Conservation (phyloP, 2,329 filamentous ascomycete species). For the Rugonectria rugulosa region DNA sequence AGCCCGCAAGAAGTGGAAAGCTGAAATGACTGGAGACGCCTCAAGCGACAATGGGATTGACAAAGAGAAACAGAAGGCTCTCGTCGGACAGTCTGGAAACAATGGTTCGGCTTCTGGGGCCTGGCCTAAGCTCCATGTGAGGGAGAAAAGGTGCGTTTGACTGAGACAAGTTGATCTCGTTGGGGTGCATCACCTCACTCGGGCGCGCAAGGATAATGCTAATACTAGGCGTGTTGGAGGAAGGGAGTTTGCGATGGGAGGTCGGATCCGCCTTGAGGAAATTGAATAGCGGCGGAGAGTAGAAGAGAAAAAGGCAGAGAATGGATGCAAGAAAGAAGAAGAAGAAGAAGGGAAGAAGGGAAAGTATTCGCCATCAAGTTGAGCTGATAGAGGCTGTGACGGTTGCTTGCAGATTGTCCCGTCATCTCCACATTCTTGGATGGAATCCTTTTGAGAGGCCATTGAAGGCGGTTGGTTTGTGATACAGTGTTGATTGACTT, state of each 20-base stretch:
- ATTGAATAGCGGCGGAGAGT: no score
- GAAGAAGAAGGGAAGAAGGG: not conserved
- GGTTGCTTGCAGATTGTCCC: constrained; percentile 17
- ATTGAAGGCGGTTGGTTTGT: constrained; percentile 2
- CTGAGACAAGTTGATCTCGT: constrained; percentile 11
- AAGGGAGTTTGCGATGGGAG: no score
- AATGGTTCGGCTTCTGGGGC: not conserved
- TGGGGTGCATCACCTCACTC: constrained; percentile 14
- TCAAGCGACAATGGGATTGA: no score
- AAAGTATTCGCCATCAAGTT: not conserved
- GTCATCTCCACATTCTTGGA: constrained; percentile 18
- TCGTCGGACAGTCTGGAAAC: not conserved
- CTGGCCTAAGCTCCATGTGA: constrained; percentile 15
- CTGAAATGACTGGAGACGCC: not conserved
- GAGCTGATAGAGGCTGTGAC: constrained; percentile 4
- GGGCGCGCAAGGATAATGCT: not conserved
- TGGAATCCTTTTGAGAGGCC: constrained; percentile 9
- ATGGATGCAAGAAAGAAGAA: not conserved
- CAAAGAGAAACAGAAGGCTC: not conserved
- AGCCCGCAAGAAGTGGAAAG: not conserved
- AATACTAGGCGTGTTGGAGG: not conserved
- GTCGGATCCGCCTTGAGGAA: no score
- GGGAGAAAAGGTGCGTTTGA: constrained; percentile 13
- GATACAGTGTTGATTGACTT: constrained; percentile 7
- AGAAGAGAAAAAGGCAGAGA: not conserved